Conservation (phyloP, 495 filamentous ascomycete genomes). For the Aspergillus homomorphus region DNA sequence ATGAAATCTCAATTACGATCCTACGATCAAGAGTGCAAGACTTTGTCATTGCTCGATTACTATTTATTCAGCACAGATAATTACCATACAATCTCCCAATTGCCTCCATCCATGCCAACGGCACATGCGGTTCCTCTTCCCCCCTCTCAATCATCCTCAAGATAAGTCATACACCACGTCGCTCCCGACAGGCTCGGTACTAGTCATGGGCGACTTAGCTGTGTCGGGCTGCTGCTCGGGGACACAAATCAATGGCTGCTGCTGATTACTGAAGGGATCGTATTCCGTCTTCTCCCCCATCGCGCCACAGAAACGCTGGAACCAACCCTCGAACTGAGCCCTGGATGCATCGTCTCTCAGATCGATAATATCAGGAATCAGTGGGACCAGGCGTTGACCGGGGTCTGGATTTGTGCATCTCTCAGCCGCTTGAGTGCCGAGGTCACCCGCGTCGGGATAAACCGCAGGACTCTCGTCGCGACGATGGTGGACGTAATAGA, state of each 20-base stretch:
- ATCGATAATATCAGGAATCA: slow-evolving; percentile 13
- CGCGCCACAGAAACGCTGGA: slow-evolving; percentile 1
- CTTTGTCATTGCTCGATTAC: too few relatives aligned
- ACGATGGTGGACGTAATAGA: slow-evolving; percentile 17
- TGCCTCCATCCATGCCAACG: too few relatives aligned
- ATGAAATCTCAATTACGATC: too few relatives aligned
- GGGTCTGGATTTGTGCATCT: slow-evolving; percentile 13
- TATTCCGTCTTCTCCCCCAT: neutral
- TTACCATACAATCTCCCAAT: too few relatives aligned
- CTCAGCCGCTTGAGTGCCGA: slow-evolving; percentile 9
- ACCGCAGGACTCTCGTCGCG: neutral
- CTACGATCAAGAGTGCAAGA: too few relatives aligned
- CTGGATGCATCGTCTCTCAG: slow-evolving; percentile 7
- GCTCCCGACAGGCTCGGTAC: neutral
- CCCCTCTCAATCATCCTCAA: too few relatives aligned
- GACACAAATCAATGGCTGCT: neutral
- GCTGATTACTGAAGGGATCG: slow-evolving; percentile 13
- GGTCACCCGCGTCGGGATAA: neutral
- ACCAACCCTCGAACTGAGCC: slow-evolving; percentile 11
- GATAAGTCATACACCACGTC: neutral
- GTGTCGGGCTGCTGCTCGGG: neutral
- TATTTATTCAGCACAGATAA: too few relatives aligned
- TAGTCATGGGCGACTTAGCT: neutral
- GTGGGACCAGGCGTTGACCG: slow-evolving; percentile 11
- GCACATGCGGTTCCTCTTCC: too few relatives aligned